These are phyloP conservation scores for Amauroascus niger DNA, from an alignment of 2,329 filamentous ascomycete species.

Conservation along the genomic window DNA sequence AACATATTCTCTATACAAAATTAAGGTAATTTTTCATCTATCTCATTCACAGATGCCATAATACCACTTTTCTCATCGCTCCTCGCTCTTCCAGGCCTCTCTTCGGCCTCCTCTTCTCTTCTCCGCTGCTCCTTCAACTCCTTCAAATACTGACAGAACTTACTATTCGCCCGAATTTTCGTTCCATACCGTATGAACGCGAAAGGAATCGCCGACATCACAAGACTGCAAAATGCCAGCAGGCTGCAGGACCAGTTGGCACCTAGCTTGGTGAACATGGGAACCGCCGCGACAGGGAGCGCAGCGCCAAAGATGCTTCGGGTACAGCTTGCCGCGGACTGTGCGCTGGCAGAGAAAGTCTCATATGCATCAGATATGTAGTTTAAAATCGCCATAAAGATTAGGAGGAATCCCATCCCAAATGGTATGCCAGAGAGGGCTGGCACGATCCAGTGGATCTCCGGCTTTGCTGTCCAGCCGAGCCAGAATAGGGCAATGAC, in stretches of 20 bases:
- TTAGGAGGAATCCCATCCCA: constrained; percentile 51
- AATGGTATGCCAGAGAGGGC: constrained; percentile 55
- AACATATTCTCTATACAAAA: too few relatives aligned
- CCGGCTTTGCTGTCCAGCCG: constrained; percentile 27
- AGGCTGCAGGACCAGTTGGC: constrained; percentile 37
- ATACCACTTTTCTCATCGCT: neutral
- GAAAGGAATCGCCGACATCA: constrained; percentile 35
- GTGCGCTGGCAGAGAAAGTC: constrained; percentile 51
- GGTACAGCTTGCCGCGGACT: constrained; percentile 45
- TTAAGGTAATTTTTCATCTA: neutral
- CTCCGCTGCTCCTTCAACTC: constrained; percentile 19
- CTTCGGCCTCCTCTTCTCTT: constrained; percentile 28
- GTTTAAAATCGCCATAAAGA: constrained; percentile 57
- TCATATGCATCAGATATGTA: constrained; percentile 60
- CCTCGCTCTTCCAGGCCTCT: neutral
- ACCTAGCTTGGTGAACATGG: constrained; percentile 36
- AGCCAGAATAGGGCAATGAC: constrained; percentile 33
- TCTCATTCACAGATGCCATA: constrained; percentile 1
- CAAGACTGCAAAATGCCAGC: constrained; percentile 33
- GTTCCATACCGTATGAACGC: constrained; percentile 36
- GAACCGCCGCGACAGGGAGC: constrained; percentile 45
- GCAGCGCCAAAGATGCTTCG: constrained; percentile 47
- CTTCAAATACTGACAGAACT: constrained; percentile 34
- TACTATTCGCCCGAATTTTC: constrained; percentile 33
- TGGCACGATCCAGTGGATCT: constrained; percentile 37